A percentile compares a stretch with the other conserved stretches of the same genome.
phyloP scores from a whole-genome alignment of 352 stramenopile species.

The Hyaloperonospora brassicae region DNA sequence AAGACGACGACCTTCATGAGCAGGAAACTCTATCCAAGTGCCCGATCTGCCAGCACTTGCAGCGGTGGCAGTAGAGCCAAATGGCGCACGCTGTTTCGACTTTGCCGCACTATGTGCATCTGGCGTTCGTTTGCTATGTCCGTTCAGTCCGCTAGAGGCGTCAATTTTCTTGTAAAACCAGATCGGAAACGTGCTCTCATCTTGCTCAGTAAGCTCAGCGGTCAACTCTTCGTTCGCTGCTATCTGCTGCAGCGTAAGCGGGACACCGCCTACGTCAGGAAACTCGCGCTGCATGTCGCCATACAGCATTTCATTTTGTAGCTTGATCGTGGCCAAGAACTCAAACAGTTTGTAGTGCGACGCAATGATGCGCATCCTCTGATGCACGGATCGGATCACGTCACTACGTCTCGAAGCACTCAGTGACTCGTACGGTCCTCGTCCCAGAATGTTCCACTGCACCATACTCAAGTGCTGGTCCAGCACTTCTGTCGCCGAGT shows the following conservation, averaged over 20 bases:
- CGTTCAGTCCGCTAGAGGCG: conserved; percentile 25
- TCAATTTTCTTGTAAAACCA: conserved; percentile 80
- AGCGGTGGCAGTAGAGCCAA: conserved; percentile 10
- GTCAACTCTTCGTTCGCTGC: conserved; percentile 33
- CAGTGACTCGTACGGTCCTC: conserved; percentile 74
- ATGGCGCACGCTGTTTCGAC: conserved; percentile 4
- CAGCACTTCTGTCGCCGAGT: conserved; percentile 74
- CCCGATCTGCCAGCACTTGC: conserved; percentile 12
- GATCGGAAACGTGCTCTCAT: conserved; percentile 57
- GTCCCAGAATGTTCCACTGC: conserved; percentile 79
- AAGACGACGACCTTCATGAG: conserved; percentile 61
- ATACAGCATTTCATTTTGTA: conserved; percentile 84
- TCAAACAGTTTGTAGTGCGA: conserved; percentile 77
- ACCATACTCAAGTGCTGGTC: conserved; percentile 83
- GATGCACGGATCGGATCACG: conserved; percentile 61
- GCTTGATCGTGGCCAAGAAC: conserved; percentile 75
- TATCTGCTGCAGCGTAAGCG: conserved; percentile 35
- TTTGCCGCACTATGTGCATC: conserved; percentile 6
- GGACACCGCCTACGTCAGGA: conserved; percentile 39
- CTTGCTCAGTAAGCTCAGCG: conserved; percentile 39
- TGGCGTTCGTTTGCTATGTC: conserved; percentile 9
- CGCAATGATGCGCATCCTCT: conserved; percentile 62
- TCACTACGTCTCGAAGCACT: conserved; percentile 44
- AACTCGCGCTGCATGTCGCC: conserved; percentile 49
- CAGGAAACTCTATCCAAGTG: conserved; percentile 69